Evolutionary conservation across 768 basidiomycete genomes (phyloP).

Genomic region (Rhizopogon vesiculosus): DNA sequence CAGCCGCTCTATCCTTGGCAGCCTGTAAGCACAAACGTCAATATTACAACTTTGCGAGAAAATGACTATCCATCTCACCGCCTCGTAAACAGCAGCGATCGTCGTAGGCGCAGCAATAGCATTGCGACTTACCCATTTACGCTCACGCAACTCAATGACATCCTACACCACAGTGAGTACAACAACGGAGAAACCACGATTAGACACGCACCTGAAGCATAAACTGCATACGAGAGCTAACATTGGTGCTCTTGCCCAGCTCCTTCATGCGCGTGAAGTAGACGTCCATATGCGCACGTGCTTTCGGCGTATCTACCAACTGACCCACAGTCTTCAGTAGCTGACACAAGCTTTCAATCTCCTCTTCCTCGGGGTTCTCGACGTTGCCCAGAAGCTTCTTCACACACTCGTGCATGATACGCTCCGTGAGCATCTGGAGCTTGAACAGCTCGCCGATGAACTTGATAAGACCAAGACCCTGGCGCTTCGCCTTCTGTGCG

Average conservation of each 20-base stretch:
- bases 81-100: conserved; percentile 83
- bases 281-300: conserved; percentile 82
- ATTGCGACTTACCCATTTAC: conserved; percentile 76
- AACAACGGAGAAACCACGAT: not conserved
- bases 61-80: conserved; percentile 41
- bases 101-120: conserved; percentile 76
- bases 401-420: conserved; percentile 98
- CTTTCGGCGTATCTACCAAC: conserved; percentile 78
- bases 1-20: conserved; percentile 74
- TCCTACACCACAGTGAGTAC: conserved; percentile 49
- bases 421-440: conserved; percentile 95
- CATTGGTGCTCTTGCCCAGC: conserved; percentile 65
- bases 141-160: conserved; percentile 81
- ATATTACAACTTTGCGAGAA: not conserved
- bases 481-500: conserved; percentile 95
- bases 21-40: conserved; percentile 38
- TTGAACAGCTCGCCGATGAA: conserved; percentile 99
- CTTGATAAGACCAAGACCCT: conserved; percentile 94
- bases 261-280: conserved; percentile 92
- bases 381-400: conserved; percentile 93
- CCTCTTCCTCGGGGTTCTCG: conserved; percentile 95
- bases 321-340: conserved; percentile 86
- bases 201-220: conserved; percentile 79
- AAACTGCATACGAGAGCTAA: conserved; percentile 87
- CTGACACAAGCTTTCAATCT: conserved; percentile 94